phyloP scores from a whole-genome alignment of 2,329 filamentous ascomycete genomes.

The Penicillium sp. region DNA sequence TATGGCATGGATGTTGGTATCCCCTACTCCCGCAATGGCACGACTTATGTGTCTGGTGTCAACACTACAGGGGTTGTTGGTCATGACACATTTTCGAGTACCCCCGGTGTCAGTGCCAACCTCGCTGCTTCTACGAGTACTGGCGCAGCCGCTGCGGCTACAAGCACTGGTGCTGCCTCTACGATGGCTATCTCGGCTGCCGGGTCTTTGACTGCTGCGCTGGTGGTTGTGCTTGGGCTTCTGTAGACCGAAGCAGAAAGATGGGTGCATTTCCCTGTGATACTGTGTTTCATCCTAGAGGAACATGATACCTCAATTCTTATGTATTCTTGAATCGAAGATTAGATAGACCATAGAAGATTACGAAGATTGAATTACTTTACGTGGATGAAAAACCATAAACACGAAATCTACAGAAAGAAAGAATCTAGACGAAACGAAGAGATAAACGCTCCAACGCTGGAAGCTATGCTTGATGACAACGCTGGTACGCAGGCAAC shows the following conservation, averaged over 20 bases:
- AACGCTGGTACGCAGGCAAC: no score
- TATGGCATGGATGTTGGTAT: not conserved
- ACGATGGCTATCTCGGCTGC: not conserved
- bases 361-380: no score
- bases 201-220: not conserved
- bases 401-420: no score
- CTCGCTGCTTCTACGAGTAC: not conserved
- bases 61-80: not conserved
- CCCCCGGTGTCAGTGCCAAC: not conserved
- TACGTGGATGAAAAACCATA: no score
- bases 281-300: no score
- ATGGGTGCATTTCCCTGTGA: no score
- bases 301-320: no score
- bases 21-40: conserved; percentile 1
- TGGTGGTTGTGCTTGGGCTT: not conserved
- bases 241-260: not conserved
- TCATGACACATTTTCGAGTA: not conserved
- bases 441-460: no score
- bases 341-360: no score
- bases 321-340: no score
- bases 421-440: no score
- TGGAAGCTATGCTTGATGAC: no score
- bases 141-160: not conserved
- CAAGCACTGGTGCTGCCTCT: not conserved
- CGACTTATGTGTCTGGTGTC: conserved; percentile 1